Evolutionary conservation across 257 asterid genomes (phyloP).

Genomic region (Przewalskia tangutica): DNA sequence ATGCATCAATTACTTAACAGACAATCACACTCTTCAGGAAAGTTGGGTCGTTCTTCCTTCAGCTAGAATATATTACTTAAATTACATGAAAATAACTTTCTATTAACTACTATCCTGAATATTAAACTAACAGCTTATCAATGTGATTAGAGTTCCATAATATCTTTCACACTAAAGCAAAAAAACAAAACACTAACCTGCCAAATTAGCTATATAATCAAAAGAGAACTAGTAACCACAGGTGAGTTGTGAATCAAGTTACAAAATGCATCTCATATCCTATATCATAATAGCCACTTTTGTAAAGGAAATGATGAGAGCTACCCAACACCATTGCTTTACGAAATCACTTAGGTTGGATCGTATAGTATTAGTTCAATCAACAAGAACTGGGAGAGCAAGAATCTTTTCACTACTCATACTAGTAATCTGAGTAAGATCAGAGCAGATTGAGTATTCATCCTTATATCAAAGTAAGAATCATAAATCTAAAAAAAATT

Average conservation of each 20-base stretch:
- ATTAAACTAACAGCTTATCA: not conserved
- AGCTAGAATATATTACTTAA: not conserved
- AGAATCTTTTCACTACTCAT: not conserved
- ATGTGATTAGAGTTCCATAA: not conserved
- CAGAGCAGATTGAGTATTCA: not conserved
- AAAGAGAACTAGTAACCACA: not conserved
- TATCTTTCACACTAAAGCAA: not conserved
- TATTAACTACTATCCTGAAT: not conserved
- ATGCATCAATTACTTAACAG: not conserved
- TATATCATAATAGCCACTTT: not conserved
- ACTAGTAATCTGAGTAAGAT: not conserved
- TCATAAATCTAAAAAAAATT: not conserved
- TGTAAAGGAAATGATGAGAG: not conserved
- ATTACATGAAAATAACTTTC: not conserved
- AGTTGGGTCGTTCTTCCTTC: not conserved
- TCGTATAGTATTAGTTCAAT: not conserved
- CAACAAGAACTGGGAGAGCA: not conserved
- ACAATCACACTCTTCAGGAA: not conserved
- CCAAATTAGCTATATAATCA: not conserved
- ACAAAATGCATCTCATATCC: not conserved
- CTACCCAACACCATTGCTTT: not conserved
- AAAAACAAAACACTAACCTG: not conserved
- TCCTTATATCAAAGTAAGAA: not conserved
- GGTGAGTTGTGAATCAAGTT: not conserved
- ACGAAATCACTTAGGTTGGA: not conserved